These are phyloP conservation scores for Metschnikowia colocasiae DNA, from an alignment of 805 yeast genomes.

Conservation along the genomic window DNA sequence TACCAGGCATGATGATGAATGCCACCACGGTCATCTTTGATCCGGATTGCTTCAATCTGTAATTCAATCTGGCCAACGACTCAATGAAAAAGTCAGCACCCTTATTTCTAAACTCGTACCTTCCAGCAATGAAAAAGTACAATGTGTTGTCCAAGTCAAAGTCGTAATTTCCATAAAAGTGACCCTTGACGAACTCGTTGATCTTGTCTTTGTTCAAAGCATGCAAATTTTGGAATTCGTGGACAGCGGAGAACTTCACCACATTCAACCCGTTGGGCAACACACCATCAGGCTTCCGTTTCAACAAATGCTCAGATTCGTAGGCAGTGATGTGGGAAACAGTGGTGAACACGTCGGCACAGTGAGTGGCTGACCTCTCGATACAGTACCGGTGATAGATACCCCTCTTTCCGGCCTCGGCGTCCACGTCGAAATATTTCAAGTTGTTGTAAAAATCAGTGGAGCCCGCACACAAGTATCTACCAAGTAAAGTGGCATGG, in stretches of 20 bases:
- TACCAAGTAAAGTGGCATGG: constrained; percentile 92
- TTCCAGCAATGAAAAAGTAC: constrained; percentile 94
- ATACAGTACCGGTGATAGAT: constrained; percentile 96
- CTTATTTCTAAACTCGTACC: constrained; percentile 94
- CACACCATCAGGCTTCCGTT: constrained; percentile 96
- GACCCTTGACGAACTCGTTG: constrained; percentile 93
- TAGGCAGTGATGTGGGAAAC: constrained; percentile 97
- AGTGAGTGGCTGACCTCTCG: constrained; percentile 93
- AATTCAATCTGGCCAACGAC: constrained; percentile 86
- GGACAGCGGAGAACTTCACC: constrained; percentile 94
- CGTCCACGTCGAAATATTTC: constrained; percentile 87
- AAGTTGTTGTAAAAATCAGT: constrained; percentile 94
- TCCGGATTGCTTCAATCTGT: constrained; percentile 72
- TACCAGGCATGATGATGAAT: constrained; percentile 96
- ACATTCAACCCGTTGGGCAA: constrained; percentile 95
- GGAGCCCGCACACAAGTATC: constrained; percentile 94
- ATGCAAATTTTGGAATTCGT: constrained; percentile 95
- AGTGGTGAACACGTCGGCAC: constrained; percentile 95
- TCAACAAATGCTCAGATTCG: constrained; percentile 87
- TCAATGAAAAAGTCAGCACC: constrained; percentile 96
- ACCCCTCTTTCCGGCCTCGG: constrained; percentile 97
- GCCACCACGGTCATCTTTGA: constrained; percentile 94
- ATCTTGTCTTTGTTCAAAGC: constrained; percentile 88
- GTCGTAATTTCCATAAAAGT: constrained; percentile 94
- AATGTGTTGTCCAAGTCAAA: constrained; percentile 91